Conservation (phyloP, 129 eudicot genomes). For the Pulicaria dysenterica region DNA sequence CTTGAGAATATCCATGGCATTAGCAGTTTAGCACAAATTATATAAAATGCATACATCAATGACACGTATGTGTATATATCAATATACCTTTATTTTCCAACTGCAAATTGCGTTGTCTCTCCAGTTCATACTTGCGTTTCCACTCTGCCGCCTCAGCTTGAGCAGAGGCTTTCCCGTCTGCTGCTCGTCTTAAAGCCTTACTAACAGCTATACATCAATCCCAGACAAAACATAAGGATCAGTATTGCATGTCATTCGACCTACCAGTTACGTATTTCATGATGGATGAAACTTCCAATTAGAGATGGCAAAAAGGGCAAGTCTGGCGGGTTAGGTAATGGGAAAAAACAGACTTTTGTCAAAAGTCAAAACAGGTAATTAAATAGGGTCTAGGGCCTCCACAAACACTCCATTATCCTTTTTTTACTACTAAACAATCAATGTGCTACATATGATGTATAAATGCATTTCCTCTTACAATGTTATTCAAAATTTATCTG, state of each 20-base stretch:
- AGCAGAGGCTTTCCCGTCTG: conserved; percentile 97
- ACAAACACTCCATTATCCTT: no score
- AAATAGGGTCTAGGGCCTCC: no score
- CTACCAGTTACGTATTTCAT: neutral
- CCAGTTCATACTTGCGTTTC: conserved; percentile 95
- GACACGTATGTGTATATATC: neutral
- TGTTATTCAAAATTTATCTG: no score
- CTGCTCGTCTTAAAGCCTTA: conserved; percentile 73
- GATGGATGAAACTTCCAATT: neutral
- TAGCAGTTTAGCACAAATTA: neutral
- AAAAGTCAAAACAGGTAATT: no score
- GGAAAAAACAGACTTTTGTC: no score
- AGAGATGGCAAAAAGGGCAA: no score
- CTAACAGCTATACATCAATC: conserved; percentile 65
- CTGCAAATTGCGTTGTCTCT: conserved; percentile 60
- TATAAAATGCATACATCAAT: neutral
- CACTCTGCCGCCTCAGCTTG: conserved; percentile 97
- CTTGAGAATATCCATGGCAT: neutral
- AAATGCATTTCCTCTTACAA: no score
- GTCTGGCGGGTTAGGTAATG: no score
- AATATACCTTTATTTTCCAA: conserved; percentile 85
- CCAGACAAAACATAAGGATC: conserved; percentile 18
- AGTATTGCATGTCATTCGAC: conserved; percentile 6
- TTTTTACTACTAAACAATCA: no score
- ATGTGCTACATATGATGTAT: no score